These are phyloP conservation scores for Centella asiatica DNA, from an alignment of 129 eudicot species.

Conservation along the genomic window DNA sequence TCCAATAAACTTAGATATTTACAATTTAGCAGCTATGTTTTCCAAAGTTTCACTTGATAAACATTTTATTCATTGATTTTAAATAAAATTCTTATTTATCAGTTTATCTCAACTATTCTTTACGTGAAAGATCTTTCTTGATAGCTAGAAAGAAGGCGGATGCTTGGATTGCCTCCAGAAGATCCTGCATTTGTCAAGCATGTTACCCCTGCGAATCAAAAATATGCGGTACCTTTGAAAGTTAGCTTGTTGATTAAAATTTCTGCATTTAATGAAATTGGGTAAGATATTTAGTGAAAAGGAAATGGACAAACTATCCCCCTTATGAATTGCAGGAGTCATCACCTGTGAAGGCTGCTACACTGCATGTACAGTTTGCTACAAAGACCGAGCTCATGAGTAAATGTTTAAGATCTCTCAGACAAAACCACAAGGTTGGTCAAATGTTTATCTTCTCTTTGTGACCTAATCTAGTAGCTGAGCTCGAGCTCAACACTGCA, in stretches of 20 bases:
- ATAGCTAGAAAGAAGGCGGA: constrained; percentile 59
- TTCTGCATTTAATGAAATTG: constrained; percentile 3
- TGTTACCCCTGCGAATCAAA: constrained; percentile 20
- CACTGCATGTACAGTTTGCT: constrained; percentile 22
- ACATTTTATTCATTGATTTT: background rate
- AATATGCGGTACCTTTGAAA: constrained; percentile 34
- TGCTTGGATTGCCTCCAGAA: constrained; percentile 33
- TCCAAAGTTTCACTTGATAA: background rate
- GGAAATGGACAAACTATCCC: background rate
- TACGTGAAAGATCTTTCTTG: background rate
- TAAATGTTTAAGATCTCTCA: constrained; percentile 73
- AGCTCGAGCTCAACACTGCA: background rate
- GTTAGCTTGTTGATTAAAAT: constrained; percentile 10
- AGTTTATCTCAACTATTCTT: background rate
- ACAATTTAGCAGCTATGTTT: too few relatives aligned
- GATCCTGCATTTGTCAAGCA: constrained; percentile 29
- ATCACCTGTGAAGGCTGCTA: constrained; percentile 24
- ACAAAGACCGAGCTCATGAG: constrained; percentile 50
- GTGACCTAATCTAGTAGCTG: background rate
- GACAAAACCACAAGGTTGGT: constrained; percentile 52
- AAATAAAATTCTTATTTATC: background rate
- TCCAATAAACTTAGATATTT: too few relatives aligned
- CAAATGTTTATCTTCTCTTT: background rate
- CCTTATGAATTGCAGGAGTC: constrained; percentile 25
- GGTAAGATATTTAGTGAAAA: too few relatives aligned